Evolutionary conservation across 179 eudicot genomes (phyloP).

Genomic region (Camellia oleifera): DNA sequence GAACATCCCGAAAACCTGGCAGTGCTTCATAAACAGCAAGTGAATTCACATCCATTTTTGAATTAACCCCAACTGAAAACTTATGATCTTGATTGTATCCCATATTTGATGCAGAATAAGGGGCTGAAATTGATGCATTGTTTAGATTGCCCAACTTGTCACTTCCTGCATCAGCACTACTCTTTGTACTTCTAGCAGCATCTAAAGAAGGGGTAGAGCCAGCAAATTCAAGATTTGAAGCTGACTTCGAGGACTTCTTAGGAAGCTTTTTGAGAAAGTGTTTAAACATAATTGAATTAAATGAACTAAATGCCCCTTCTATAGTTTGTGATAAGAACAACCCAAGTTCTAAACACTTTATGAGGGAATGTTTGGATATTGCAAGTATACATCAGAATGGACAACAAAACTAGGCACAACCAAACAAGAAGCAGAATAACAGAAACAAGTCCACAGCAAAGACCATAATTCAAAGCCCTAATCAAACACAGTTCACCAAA

Average conservation of each 20-base stretch:
- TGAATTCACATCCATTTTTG: slow-evolving; percentile 36
- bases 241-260: slow-evolving; percentile 46
- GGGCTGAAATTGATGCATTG: slow-evolving; percentile 33
- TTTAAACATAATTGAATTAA: slow-evolving; percentile 44
- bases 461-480: neutral
- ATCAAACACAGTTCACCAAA: neutral
- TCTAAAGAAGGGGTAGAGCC: slow-evolving; percentile 33
- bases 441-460: neutral
- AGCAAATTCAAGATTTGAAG: slow-evolving; percentile 36
- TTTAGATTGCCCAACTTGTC: slow-evolving; percentile 32
- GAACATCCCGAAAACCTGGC: slow-evolving; percentile 58
- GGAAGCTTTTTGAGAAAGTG: slow-evolving; percentile 56
- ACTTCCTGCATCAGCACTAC: slow-evolving; percentile 36
- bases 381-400: no score
- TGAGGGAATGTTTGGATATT: no score
- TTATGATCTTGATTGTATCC: slow-evolving; percentile 38
- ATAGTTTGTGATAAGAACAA: no score
- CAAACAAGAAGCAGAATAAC: neutral
- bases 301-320: neutral
- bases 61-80: slow-evolving; percentile 25
- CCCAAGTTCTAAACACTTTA: no score
- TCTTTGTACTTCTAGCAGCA: slow-evolving; percentile 45
- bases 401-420: no score
- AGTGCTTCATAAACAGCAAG: slow-evolving; percentile 50
- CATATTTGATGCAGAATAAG: slow-evolving; percentile 26